phyloP scores from a whole-genome alignment of 1,139 yeast species.

The Candida albicans region DNA sequence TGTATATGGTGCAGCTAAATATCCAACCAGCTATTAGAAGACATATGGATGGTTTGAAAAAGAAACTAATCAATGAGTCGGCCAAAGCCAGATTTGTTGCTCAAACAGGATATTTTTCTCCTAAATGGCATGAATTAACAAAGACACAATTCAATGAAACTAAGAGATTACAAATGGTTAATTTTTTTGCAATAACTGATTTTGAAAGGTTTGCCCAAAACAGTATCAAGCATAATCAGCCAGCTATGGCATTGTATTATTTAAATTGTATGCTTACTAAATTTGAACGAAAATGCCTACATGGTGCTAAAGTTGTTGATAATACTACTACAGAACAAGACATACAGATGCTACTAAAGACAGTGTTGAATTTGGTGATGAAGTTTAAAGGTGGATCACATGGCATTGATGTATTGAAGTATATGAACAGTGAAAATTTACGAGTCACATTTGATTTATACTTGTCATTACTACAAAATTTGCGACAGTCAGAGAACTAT shows the following conservation, averaged over 20 bases:
- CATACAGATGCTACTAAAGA: slow-evolving; percentile 29
- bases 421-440: slow-evolving; percentile 32
- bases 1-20: slow-evolving; percentile 36
- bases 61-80: slow-evolving; percentile 28
- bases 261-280: slow-evolving; percentile 37
- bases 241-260: slow-evolving; percentile 35
- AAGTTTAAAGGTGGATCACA: slow-evolving; percentile 37
- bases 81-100: slow-evolving; percentile 34
- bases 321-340: slow-evolving; percentile 23
- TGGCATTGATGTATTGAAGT: slow-evolving; percentile 34
- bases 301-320: slow-evolving; percentile 12
- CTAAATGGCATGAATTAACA: slow-evolving; percentile 39
- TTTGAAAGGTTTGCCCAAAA: slow-evolving; percentile 24
- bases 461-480: slow-evolving; percentile 26
- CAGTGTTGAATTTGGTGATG: slow-evolving; percentile 36
- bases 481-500: slow-evolving; percentile 29
- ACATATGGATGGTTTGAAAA: slow-evolving; percentile 23
- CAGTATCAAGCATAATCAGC: slow-evolving; percentile 28
- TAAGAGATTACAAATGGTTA: slow-evolving; percentile 30
- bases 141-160: slow-evolving; percentile 14
- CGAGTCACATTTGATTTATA: slow-evolving; percentile 27
- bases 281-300: slow-evolving; percentile 30
- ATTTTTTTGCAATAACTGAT: slow-evolving; percentile 32
- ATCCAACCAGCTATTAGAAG: slow-evolving; percentile 24
- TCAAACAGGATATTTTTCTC: slow-evolving; percentile 37